Conservation (phyloP, 805 yeast genomes). For the Torulaspora microellipsoides region DNA sequence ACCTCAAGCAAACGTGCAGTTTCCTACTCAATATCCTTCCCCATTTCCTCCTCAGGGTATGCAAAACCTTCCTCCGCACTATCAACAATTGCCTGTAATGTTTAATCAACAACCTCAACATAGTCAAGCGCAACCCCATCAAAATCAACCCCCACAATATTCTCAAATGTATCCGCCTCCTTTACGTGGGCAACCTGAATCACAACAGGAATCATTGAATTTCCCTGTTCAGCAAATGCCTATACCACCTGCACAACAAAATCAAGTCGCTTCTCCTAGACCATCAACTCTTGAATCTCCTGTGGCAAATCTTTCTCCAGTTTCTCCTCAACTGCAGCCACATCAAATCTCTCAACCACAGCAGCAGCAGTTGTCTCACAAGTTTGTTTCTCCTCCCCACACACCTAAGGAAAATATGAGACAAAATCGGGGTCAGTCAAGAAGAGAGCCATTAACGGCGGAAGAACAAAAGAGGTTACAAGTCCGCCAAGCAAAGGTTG, state of each 20-base stretch:
- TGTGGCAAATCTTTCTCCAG: slow-evolving; percentile 1
- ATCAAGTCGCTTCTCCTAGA: slow-evolving; percentile 5
- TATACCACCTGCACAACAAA: not conserved
- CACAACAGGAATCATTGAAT: not conserved
- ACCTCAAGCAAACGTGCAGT: slow-evolving; percentile 21
- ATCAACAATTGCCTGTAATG: slow-evolving; percentile 16
- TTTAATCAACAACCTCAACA: slow-evolving; percentile 20
- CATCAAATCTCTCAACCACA: slow-evolving; percentile 31
- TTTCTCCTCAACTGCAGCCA: slow-evolving; percentile 20
- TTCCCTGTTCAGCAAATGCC: slow-evolving; percentile 1
- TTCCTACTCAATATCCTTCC: slow-evolving; percentile 25
- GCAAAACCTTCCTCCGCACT: slow-evolving; percentile 20
- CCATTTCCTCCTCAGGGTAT: slow-evolving; percentile 13
- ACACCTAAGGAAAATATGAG: slow-evolving; percentile 15
- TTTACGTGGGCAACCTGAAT: not conserved
- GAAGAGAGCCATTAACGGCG: slow-evolving; percentile 49
- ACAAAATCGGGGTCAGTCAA: slow-evolving; percentile 21
- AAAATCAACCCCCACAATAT: slow-evolving; percentile 2
- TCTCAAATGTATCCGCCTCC: slow-evolving; percentile 7
- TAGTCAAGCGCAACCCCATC: slow-evolving; percentile 14
- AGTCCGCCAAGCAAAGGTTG: slow-evolving; percentile 68
- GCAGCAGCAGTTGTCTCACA: slow-evolving; percentile 23
- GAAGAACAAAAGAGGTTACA: slow-evolving; percentile 68
- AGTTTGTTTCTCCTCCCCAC: slow-evolving; percentile 7
- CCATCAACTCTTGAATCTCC: slow-evolving; percentile 3